Percentiles rank a stretch among this genome's conserved stretches.
These are phyloP conservation scores for Aspergillus ruber DNA, from an alignment of 2,329 filamentous ascomycete species.

Conservation along the genomic window DNA sequence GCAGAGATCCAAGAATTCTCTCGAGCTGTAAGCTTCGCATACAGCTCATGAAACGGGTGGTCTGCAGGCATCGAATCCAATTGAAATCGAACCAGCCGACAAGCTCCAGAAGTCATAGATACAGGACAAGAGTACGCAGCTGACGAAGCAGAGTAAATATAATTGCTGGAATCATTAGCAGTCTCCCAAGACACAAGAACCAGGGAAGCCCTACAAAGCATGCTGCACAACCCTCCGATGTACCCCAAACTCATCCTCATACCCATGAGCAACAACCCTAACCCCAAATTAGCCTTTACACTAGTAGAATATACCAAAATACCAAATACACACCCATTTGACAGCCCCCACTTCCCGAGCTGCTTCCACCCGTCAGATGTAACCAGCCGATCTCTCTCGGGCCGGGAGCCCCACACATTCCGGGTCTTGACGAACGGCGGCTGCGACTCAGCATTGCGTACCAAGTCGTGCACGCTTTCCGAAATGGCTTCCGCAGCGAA, in stretches of 20 bases:
- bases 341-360: constrained; percentile 28
- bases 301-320: too few relatives aligned
- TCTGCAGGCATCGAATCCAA: constrained; percentile 4
- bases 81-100: constrained; percentile 24
- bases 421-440: constrained; percentile 55
- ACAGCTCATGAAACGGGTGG: constrained; percentile 8
- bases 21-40: constrained; percentile 13
- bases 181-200: neutral
- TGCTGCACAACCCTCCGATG: constrained; percentile 19
- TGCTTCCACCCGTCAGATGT: constrained; percentile 60
- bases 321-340: constrained; percentile 16
- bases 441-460: constrained; percentile 59
- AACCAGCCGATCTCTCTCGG: constrained; percentile 52
- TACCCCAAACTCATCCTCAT: constrained; percentile 15
- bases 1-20: constrained; percentile 29
- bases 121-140: constrained; percentile 60
- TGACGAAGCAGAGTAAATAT: constrained; percentile 55
- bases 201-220: constrained; percentile 19
- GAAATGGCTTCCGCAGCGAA: constrained; percentile 29
- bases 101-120: constrained; percentile 50
- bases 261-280: constrained; percentile 15
- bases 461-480: constrained; percentile 22
- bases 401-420: constrained; percentile 53
- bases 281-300: too few relatives aligned
- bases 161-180: constrained; percentile 22